Evolutionary conservation across 1,284 basidiomycete genomes (phyloP).

Genomic region (Austropuccinia psidii): DNA sequence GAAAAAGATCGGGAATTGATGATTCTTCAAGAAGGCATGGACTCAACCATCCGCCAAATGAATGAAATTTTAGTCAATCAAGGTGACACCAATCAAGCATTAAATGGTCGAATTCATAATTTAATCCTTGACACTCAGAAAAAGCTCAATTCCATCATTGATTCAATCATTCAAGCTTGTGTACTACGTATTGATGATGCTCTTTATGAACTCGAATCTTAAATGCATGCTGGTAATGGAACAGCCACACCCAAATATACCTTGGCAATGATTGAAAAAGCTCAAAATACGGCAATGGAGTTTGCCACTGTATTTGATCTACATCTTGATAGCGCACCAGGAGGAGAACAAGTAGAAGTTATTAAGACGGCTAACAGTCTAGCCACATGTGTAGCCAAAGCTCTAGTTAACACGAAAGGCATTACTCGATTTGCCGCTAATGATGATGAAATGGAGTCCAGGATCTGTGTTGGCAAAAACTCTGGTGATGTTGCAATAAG

Average conservation of each 20-base stretch:
- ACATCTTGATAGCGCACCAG: slow-evolving; percentile 75
- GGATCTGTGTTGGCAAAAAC: slow-evolving; percentile 72
- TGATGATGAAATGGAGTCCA: slow-evolving; percentile 84
- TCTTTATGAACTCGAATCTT: slow-evolving; percentile 94
- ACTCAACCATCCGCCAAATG: slow-evolving; percentile 81
- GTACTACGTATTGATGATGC: slow-evolving; percentile 95
- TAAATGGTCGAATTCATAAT: slow-evolving; percentile 91
- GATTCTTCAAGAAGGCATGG: slow-evolving; percentile 94
- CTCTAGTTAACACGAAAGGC: slow-evolving; percentile 86
- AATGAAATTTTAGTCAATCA: slow-evolving; percentile 61
- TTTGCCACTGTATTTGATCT: slow-evolving; percentile 92
- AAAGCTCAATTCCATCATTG: slow-evolving; percentile 96
- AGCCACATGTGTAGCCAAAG: slow-evolving; percentile 84
- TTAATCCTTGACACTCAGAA: slow-evolving; percentile 95
- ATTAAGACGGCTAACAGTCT: slow-evolving; percentile 97
- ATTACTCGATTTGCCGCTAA: slow-evolving; percentile 83
- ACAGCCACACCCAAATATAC: slow-evolving; percentile 97
- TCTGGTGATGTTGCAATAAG: slow-evolving; percentile 80
- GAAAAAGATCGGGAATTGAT: slow-evolving; percentile 96
- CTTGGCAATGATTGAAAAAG: slow-evolving; percentile 96
- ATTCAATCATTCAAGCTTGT: slow-evolving; percentile 94
- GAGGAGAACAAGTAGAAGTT: slow-evolving; percentile 92
- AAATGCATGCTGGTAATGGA: slow-evolving; percentile 82
- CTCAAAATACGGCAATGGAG: slow-evolving; percentile 83
- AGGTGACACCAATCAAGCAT: slow-evolving; percentile 75